A percentile compares a stretch with the other conserved stretches of the same genome.
phyloP scores from a whole-genome alignment of 331 rosid genomes.

The Cydonia oblonga region DNA sequence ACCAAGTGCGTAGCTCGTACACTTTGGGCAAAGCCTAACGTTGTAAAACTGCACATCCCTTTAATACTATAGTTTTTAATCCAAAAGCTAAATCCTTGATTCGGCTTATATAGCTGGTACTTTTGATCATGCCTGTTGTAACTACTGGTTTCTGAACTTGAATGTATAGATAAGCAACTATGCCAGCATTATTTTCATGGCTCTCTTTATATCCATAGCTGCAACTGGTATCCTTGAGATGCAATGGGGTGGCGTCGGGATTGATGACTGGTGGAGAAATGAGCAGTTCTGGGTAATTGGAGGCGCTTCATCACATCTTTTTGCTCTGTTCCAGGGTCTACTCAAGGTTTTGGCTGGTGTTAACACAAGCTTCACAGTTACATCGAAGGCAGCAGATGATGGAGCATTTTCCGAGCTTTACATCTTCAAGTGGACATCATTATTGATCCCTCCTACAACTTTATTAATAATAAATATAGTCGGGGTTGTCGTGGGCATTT shows the following conservation, averaged over 20 bases:
- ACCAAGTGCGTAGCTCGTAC: too few relatives aligned
- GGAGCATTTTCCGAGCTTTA: constrained; percentile 88
- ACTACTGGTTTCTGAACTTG: not conserved
- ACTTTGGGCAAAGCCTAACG: too few relatives aligned
- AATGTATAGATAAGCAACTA: constrained; percentile 88
- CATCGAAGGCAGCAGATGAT: constrained; percentile 66
- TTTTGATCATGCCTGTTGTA: not conserved
- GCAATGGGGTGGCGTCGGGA: constrained; percentile 92
- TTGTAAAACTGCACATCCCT: too few relatives aligned
- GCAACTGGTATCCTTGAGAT: constrained; percentile 92
- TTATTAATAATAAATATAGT: constrained; percentile 68
- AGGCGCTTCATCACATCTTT: constrained; percentile 86
- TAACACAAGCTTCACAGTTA: constrained; percentile 76
- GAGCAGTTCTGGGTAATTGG: constrained; percentile 99
- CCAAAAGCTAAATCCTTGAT: not conserved
- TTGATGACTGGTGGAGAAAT: constrained; percentile 98
- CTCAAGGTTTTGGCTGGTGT: constrained; percentile 94
- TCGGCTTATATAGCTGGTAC: not conserved
- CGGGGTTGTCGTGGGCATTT: constrained; percentile 78
- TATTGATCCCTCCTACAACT: constrained; percentile 75
- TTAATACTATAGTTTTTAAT: not conserved
- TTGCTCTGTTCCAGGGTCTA: constrained; percentile 82
- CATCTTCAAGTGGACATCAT: constrained; percentile 87
- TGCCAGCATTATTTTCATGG: constrained; percentile 84
- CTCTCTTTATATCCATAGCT: constrained; percentile 83